These are phyloP conservation scores for Litchi chinensis DNA, from an alignment of 345 rosid species.

Conservation along the genomic window DNA sequence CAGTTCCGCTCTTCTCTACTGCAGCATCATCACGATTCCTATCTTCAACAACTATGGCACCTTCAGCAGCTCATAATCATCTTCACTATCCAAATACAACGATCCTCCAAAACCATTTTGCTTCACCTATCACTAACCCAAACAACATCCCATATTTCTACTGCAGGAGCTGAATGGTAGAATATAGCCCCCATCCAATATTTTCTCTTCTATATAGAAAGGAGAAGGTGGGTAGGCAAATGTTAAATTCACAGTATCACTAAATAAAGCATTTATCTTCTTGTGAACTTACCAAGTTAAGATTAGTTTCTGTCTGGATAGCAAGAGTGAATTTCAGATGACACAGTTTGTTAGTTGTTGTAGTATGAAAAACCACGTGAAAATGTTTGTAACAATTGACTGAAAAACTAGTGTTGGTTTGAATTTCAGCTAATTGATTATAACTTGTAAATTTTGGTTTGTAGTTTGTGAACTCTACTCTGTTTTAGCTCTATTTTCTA, in stretches of 20 bases:
- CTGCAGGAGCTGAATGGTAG: constrained; percentile 29
- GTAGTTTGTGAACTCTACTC: background rate
- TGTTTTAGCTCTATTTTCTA: background rate
- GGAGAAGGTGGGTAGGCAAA: constrained; percentile 6
- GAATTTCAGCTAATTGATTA: background rate
- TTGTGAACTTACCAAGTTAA: too few species aligned
- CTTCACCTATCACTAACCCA: constrained; percentile 25
- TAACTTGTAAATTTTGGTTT: background rate
- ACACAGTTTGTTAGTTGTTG: too few species aligned
- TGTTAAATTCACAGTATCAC: background rate
- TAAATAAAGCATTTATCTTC: background rate
- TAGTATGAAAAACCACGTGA: too few species aligned
- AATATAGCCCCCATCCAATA: background rate
- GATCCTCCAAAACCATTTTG: constrained; percentile 17
- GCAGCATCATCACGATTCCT: constrained; percentile 96
- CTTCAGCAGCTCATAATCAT: constrained; percentile 40
- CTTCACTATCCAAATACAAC: constrained; percentile 26
- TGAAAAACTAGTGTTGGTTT: background rate
- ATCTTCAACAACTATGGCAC: constrained; percentile 38
- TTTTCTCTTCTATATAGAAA: background rate
- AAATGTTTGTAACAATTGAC: background rate
- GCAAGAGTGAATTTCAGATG: too few species aligned
- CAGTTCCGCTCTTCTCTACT: constrained; percentile 47
- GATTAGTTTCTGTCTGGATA: background rate
- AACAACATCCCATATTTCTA: constrained; percentile 36